phyloP scores from a whole-genome alignment of 768 basidiomycete genomes.

The Mycena rebaudengoi region DNA sequence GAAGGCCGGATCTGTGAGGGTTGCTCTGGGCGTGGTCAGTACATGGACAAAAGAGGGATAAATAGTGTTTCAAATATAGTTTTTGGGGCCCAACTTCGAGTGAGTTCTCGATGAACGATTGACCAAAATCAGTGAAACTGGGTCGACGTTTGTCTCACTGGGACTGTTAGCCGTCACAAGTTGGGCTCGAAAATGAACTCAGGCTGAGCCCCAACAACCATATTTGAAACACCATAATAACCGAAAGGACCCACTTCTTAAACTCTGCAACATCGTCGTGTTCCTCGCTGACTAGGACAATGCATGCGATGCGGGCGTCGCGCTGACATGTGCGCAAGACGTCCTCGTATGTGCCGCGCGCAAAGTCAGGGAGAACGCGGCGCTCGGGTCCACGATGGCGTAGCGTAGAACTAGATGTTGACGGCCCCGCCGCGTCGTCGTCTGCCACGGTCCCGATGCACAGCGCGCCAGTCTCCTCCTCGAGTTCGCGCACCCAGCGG shows the following conservation, averaged over 20 bases:
- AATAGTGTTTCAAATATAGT: no score
- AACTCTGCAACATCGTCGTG: conserved; percentile 91
- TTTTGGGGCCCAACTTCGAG: no score
- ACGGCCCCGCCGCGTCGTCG: conserved; percentile 53
- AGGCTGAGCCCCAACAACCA: no score
- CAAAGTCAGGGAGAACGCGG: conserved; percentile 82
- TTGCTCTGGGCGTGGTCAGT: no score
- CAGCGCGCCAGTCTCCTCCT: conserved; percentile 86
- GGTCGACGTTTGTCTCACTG: no score
- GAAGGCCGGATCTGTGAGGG: conserved; percentile 78
- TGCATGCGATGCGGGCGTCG: conserved; percentile 78
- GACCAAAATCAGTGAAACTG: no score
- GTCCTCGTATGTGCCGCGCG: conserved; percentile 81
- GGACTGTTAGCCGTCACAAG: no score
- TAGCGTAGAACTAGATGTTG: no score
- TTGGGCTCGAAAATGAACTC: no score
- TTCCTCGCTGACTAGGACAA: conserved; percentile 86
- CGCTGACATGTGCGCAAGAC: conserved; percentile 75
- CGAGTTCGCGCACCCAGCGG: conserved; percentile 80
- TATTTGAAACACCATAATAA: no score
- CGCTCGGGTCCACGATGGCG: conserved; percentile 45
- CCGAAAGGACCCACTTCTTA: conserved; percentile 81
- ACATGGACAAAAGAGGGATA: no score
- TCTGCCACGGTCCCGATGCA: conserved; percentile 56
- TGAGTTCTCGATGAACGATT: no score